Base-by-base conservation (phyloP, 805 yeast species). In the Clavispora fructus region DNA sequence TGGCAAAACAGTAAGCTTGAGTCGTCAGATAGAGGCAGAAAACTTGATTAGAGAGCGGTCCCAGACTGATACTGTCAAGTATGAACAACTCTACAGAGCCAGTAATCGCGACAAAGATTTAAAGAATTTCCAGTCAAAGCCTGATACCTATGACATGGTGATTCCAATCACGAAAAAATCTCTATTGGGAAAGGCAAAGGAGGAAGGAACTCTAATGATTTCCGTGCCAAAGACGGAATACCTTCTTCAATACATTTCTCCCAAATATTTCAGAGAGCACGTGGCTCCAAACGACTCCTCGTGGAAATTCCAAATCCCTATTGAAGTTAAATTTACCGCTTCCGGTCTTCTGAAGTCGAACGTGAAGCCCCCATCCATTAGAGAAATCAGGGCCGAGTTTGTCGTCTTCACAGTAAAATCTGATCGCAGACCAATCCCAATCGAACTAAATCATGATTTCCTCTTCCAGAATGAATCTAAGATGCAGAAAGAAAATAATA, bases 361-460 rank as follows among this genome's bases (percentile, higher is more conserved):
- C 17, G 44, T 44, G 17, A 41, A 54, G 2, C 48, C 55, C 4
- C 67, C 67, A 1, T 68, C 63, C 14, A 53, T 68, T 40, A 60
- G 53, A 39, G 48, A 56, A 23, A 50, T 70, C 1, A 43, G 59
- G 1, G 67, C 62, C 5, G 73, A 69, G 32, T 49, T 70, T 32
- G 58, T 62, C 2, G 62, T 61, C 3, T 48, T 64, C 35, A 64
- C 71, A 0, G 48, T 66, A 23, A 63, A 63, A 48, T 61, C 71
- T 1, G 63, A 62, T 44, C 51, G 53, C 17, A 39, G 61, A 13
- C 70, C 71, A 0, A 62, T 69, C 10, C 74, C 74, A 0, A 52
- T 67, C 3, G 69, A 65, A 12, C 44, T 69, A 39, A 64, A 62
- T 41, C 64, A 63, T 26, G 74, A 67, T 44, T 62, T 65, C 62